Conservation (phyloP, 108 stramenopile genomes). For the Aurantiochytrium sp. region DNA sequence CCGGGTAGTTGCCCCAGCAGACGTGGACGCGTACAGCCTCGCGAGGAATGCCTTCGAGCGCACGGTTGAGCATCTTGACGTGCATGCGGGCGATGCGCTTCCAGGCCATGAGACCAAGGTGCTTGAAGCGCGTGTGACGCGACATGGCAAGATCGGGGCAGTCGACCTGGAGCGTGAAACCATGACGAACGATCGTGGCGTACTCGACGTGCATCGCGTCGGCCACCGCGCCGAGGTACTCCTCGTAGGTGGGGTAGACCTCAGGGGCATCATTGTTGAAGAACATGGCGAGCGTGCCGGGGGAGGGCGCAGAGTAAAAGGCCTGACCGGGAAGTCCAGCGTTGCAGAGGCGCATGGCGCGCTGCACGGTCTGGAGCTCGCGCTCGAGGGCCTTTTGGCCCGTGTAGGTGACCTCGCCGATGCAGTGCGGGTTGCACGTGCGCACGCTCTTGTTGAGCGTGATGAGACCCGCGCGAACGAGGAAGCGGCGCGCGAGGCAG, state of each 20-base stretch:
- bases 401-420: neutral
- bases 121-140: conserved; percentile 17
- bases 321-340: neutral
- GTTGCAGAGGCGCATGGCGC: neutral
- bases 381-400: neutral
- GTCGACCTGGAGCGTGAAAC: neutral
- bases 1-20: conserved; percentile 16
- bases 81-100: neutral
- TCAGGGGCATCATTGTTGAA: neutral
- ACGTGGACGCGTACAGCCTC: neutral
- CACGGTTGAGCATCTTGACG: neutral
- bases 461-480: conserved; percentile 14
- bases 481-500: neutral
- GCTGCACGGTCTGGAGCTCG: neutral
- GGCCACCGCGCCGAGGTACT: neutral
- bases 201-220: neutral
- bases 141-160: conserved; percentile 12
- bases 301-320: neutral
- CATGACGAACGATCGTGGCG: neutral
- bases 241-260: neutral
- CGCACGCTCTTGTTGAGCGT: neutral
- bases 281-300: conserved; percentile 11
- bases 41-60: neutral
- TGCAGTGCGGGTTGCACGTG: conserved; percentile 12
- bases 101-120: neutral